Evolutionary conservation across 2,329 filamentous ascomycete genomes (phyloP), one percentile per base, ranked within the genome.

Genomic region (Albophoma yamanashiensis): DNA sequence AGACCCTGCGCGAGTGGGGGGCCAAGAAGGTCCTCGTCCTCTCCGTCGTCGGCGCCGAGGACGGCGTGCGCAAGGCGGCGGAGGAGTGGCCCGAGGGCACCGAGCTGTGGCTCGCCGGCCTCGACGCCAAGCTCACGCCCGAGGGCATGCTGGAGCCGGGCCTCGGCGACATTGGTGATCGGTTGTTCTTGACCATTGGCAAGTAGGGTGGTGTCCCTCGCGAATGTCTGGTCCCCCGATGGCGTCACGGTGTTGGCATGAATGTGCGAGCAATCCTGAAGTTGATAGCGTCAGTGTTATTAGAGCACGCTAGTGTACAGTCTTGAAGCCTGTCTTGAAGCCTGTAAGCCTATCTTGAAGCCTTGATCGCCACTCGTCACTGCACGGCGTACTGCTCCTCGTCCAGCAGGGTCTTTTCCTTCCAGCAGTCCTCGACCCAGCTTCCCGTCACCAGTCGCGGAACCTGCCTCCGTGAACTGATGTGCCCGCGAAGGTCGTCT

Each of bases 131-230:
- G 70, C 79, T 94, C 59, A 91, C 92, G 64, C 79, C 82, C n/a
- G 81, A 80, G 64, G 92, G 93, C 11, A 96, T 97, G 92, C 87
- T 97, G 64, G 89, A 88, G 77, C 92, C 92, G 0, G 93, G 93
- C 0, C 69, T 97, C 64, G 93, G 92, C 1, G 93, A 97, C 75
- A 87, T 97, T 60, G 93, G 93, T 1, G 93, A 97, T 75, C 79
- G 93, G 57, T 73, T 97, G 74, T 97, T 93, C 75, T 77, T 95
- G 76, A 96, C 92, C 0, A 82, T 59, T 22, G 62, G 59, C 12
- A 64, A 64, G 55, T 64, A 59, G 34, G 20, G 31, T 53, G 31
- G 17, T 2, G n/a, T 8, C 27, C 34, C 6, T n/a, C 17, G 45
- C 2, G 36, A 45, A 60, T 25, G 36, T 4, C 15, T 42, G 20